Base-by-base conservation (phyloP, 257 asterid genomes). In the Pogostemon cablin region DNA sequence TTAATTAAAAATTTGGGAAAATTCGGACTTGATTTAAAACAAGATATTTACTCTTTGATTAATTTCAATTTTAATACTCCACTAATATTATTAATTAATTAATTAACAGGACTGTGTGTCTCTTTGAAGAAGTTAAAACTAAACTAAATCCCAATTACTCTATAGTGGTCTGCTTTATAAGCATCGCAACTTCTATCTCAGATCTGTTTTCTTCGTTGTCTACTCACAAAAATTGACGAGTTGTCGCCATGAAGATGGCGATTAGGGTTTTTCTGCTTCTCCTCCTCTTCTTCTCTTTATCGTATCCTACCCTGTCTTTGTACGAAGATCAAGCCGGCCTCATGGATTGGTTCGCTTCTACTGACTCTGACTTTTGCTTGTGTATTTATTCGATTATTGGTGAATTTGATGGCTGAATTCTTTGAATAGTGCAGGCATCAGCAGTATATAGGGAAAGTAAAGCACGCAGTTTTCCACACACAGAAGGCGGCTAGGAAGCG, bases 401-500 rank as follows among this genome's bases (percentile, higher is more conserved):
- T 73, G 73, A 65, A 56, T n/a, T 75, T 75, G 77, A 40, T 74
- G 81, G 49, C 69, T 80, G 71, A 54, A 68, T 66, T 74, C 20
- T 71, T 6, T 58, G 56, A 66, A 70, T 70, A 77, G 7, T 66
- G 60, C 44, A 93, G 99, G 99, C 97, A 91, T 81, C 96, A 93
- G 34, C 95, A 84, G 90, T 93, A 93, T 84, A 80, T 93, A 63
- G 99, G 97, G 56, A 93, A 93, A 87, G 96, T 93, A 66, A 93
- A 93, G 84, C 90, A 91, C 77, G 97, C 99, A 11, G 95, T 89
- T 72, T 93, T 91, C 83, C 97, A 93, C 77, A 91, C 99, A 3
- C 97, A 85, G 75, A 93, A 93, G 87, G 90, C 96, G 37, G 97
- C 88, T 62, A 75, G 97, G 80, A 93, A 93, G 82, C 97, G 97